phyloP scores from a whole-genome alignment of 129 eudicot genomes.

The Flaveria sonorensis region DNA sequence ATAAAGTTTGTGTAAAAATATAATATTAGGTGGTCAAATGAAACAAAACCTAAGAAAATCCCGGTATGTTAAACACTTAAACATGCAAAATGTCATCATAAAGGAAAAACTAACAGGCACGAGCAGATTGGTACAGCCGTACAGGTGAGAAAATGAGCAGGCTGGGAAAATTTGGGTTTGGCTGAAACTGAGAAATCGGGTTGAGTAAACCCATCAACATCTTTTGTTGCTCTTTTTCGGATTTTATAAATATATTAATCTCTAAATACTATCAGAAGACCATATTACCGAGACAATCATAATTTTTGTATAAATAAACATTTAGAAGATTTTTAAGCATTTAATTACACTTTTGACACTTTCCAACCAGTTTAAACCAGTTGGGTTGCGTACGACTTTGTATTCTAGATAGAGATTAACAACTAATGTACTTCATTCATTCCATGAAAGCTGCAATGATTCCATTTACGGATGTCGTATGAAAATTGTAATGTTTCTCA shows the following conservation, averaged over 20 bases:
- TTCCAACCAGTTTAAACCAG: no score
- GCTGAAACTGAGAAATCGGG: not conserved
- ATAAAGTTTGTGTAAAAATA: not conserved
- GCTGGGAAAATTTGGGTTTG: not conserved
- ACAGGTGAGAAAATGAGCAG: not conserved
- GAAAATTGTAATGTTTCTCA: no score
- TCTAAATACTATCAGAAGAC: not conserved
- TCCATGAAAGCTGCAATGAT: no score
- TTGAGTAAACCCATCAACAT: not conserved
- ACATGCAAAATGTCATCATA: not conserved
- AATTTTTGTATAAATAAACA: no score
- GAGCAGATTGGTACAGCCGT: not conserved
- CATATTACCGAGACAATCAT: no score
- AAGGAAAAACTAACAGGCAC: not conserved
- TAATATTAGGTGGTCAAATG: not conserved
- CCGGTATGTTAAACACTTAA: constrained; percentile 10
- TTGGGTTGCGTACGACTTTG: no score
- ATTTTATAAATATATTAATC: not conserved
- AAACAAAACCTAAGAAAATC: constrained; percentile 6
- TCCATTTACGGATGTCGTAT: no score
- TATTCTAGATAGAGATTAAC: no score
- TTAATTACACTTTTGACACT: no score
- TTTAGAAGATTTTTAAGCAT: no score
- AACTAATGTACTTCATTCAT: no score
- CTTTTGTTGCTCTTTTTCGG: not conserved